Evolutionary conservation across 257 asterid genomes (phyloP).

Genomic region (Primulina eburnea): DNA sequence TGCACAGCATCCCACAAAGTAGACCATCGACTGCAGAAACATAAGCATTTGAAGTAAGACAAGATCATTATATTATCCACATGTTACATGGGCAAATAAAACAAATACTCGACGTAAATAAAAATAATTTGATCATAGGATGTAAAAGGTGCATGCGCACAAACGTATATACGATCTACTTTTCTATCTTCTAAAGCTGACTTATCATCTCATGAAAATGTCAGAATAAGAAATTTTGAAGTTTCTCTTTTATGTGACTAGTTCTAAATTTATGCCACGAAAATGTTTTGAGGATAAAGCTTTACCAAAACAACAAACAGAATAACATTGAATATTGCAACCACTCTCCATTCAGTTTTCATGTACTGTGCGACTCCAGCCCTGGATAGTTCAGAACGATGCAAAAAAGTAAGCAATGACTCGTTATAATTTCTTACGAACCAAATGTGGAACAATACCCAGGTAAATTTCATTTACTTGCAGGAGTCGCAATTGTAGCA

Average conservation of each 20-base stretch:
- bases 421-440: slow-evolving; percentile 4
- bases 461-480: slow-evolving; percentile 48
- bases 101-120: background rate
- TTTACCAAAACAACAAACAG: slow-evolving; percentile 78
- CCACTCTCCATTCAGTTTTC: slow-evolving; percentile 95
- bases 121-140: background rate
- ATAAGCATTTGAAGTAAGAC: slow-evolving; percentile 7
- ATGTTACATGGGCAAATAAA: background rate
- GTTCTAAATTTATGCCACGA: background rate
- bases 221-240: background rate
- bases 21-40: slow-evolving; percentile 52
- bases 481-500: slow-evolving; percentile 93
- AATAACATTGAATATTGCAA: slow-evolving; percentile 76
- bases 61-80: background rate
- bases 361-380: slow-evolving; percentile 97
- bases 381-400: slow-evolving; percentile 37
- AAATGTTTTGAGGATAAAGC: slow-evolving; percentile 7
- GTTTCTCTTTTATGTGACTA: background rate
- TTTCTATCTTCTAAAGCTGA: background rate
- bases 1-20: slow-evolving; percentile 93
- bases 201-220: background rate
- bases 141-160: too few species aligned
- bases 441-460: slow-evolving; percentile 16
- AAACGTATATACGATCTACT: too few species aligned
- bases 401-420: slow-evolving; percentile 9